phyloP scores from a whole-genome alignment of 73 alveolate species.

The Paramecium caudatum region DNA sequence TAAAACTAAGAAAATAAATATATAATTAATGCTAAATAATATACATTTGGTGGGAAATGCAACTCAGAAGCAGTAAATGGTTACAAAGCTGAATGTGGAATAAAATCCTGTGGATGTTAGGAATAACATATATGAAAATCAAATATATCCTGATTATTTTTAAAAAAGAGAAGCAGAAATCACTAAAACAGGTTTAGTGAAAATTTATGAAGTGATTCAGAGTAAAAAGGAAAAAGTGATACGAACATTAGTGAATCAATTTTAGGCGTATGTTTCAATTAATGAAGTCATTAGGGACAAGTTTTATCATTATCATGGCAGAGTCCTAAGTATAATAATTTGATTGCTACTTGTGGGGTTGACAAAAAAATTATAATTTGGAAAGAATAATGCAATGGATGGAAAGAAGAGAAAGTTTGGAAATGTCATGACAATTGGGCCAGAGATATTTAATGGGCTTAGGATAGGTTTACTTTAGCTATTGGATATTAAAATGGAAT shows the following conservation, averaged over 20 bases:
- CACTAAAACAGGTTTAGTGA: neutral
- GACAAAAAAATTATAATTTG: neutral
- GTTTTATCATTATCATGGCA: constrained; percentile 6
- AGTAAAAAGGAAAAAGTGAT: neutral
- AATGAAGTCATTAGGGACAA: constrained; percentile 43
- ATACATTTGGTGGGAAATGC: no score
- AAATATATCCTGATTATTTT: constrained; percentile 1
- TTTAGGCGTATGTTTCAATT: constrained; percentile 8
- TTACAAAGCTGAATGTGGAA: no score
- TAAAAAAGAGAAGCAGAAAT: neutral
- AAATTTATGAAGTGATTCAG: constrained; percentile 4
- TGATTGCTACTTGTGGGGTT: constrained; percentile 46
- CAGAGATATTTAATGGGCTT: neutral
- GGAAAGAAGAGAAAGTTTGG: constrained; percentile 5
- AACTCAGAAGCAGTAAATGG: no score
- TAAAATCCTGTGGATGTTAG: no score
- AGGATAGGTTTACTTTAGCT: neutral
- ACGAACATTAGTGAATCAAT: neutral
- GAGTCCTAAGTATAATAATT: constrained; percentile 35
- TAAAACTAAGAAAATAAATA: no score
- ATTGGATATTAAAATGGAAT: constrained; percentile 24
- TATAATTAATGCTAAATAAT: no score
- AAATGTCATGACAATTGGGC: neutral
- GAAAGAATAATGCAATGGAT: constrained; percentile 3
- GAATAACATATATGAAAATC: no score